Base-by-base conservation (phyloP, 805 yeast species). In the Ogataea philodendri region DNA sequence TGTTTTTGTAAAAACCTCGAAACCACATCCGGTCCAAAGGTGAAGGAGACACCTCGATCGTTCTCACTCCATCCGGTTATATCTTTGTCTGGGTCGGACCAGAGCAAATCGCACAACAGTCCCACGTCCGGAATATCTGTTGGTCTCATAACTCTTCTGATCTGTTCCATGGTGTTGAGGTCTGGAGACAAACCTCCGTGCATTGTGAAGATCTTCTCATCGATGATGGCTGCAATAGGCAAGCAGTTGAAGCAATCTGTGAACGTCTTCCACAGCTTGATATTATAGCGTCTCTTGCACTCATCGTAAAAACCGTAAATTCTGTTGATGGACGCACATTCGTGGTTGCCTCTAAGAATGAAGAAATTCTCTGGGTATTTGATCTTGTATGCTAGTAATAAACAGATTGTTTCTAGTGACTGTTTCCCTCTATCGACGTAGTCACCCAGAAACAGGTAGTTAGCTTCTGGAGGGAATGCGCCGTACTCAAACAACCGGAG, bases 11-110 rank as follows among this genome's bases (percentile, higher is more conserved):
- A 69, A 62, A 90, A 90, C 65, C 97, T 75, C 49, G 95, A 84
- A 36, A 90, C 97, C 35, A 90, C 97, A 63, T 90, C 98, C 7
- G 97, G 97, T n/a, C 97, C 97, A 67, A 93, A 90, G n/a, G 97
- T 90, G 65, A 89, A 90, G 16, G 97, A 88, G 44, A 90, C 97
- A 60, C 97, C 97, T 67, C 98, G 84, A 69, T 93, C 98, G 63
- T 93, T 90, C 69, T 93, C 98, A 53, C 94, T 83, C 98, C 98
- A 90, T 13, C 97, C 98, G 21, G 93, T 87, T 52, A 90, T 89
- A 65, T 89, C 97, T 66, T 93, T 90, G 65, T 90, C 97, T 16
- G 98, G 98, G 63, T 90, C 98, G 3, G 96, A 85, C 98, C 98
- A 90, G 55, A 90, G 75, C 63, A 90, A 74, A 65, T 90, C 98